Base-by-base conservation (phyloP, 306 rosid species). In the Fagus sylvatica region DNA sequence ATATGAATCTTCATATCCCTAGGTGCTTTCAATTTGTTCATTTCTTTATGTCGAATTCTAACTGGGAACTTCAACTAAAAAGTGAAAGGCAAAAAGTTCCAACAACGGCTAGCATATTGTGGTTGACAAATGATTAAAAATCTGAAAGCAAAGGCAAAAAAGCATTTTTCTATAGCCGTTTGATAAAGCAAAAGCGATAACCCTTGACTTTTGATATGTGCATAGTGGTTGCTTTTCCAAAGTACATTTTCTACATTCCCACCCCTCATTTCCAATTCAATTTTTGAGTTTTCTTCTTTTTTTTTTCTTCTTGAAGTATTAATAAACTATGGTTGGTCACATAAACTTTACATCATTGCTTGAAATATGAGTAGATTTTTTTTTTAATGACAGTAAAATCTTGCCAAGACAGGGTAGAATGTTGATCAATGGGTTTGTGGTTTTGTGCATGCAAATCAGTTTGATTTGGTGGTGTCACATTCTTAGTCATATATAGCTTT, bases 81-180 rank as follows among this genome's bases (percentile, higher is more conserved):
- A 42, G 55, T 41, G 34, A 53, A 67, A 12, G 28, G 41, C 69
- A 32, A 53, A 73, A 79, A 68, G 56, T 16, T 6, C 17, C 7
- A 22, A 17, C 61, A 51, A 22, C 62, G 57, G 72, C 39, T 64
- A 49, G 33, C 68, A 62, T 33, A n/a, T 2, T 34, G 78, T 42
- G 28, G 22, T 65, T 6, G 30, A 37, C 11, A 28, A 40, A 5
- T 53, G 13, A 72, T n/a, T 17, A 13, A 13, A 10, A 0, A 33
- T 7, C 11, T 5, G 12, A 42, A 49, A 43, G 12, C 28, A 57
- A 68, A 54, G 37, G 72, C 13, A 7, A 51, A 42, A 81, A 54
- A 53, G 48, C 72, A 30, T 56, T 30, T 82, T 71, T 73, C 28
- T 57, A 69, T 82, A 78, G 86, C 86, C 86, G 82, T 74, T 80